Percentiles rank a stretch among this genome's conserved stretches.
phyloP scores from a whole-genome alignment of 305 asterid genomes.

The Fraxinus velutina region DNA sequence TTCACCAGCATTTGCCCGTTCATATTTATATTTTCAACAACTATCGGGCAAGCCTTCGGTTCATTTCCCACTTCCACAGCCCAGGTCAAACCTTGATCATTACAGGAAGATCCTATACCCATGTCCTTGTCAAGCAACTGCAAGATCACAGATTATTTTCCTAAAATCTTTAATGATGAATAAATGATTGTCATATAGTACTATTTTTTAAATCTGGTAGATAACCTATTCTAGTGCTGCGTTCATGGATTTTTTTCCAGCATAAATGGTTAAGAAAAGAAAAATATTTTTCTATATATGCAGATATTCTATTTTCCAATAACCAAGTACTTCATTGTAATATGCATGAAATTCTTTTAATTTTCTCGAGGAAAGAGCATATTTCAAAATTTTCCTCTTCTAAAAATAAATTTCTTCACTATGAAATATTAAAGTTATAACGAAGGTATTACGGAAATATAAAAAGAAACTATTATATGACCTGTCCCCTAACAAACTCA shows the following conservation, averaged over 20 bases:
- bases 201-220: not conserved
- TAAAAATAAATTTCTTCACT: not conserved
- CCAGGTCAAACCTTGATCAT: slow-evolving; percentile 92
- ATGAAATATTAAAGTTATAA: not conserved
- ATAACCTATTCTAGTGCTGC: not conserved
- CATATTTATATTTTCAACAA: slow-evolving; percentile 75
- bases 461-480: not conserved
- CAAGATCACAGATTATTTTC: slow-evolving; percentile 22
- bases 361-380: not conserved
- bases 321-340: not conserved
- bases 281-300: not conserved
- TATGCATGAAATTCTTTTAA: not conserved
- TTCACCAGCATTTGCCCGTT: slow-evolving; percentile 86
- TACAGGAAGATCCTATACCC: slow-evolving; percentile 50
- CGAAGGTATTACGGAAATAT: not conserved
- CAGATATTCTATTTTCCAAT: not conserved
- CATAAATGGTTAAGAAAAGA: not conserved
- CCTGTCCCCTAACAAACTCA: not conserved
- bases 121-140: slow-evolving; percentile 78
- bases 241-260: not conserved
- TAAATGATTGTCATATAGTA: not conserved
- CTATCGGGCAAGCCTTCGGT: slow-evolving; percentile 74
- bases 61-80: slow-evolving; percentile 89
- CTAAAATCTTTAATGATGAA: slow-evolving; percentile 18
- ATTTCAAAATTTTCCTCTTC: not conserved